Percentiles rank a stretch among this genome's conserved stretches.
phyloP scores from a whole-genome alignment of 2,329 filamentous ascomycete genomes.

The Graphilbum ipis-grandicollis region DNA sequence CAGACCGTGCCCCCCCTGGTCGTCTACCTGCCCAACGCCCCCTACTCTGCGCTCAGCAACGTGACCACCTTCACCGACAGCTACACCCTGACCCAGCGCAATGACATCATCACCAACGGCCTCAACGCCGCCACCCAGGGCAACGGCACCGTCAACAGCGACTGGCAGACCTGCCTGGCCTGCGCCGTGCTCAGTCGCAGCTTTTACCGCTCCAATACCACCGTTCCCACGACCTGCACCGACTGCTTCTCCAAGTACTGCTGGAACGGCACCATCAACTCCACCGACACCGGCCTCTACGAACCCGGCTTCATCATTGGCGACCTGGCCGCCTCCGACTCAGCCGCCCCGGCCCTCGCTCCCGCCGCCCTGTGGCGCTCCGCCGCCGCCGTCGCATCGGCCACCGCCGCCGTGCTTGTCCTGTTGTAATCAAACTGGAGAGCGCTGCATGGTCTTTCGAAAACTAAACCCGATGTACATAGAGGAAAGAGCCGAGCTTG shows the following conservation, averaged over 20 bases:
- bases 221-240: conserved; percentile 53
- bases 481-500: too few species aligned
- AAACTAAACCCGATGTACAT: too few species aligned
- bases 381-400: background rate
- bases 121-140: conserved; percentile 69
- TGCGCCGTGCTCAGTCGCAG: conserved; percentile 73
- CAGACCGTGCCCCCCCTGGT: conserved; percentile 14
- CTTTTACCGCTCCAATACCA: conserved; percentile 50
- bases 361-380: background rate
- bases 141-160: conserved; percentile 54
- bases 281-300: conserved; percentile 11
- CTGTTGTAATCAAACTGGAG: background rate
- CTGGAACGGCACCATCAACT: conserved; percentile 62
- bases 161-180: conserved; percentile 73
- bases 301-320: conserved; percentile 15
- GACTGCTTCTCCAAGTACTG: conserved; percentile 72
- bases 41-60: conserved; percentile 64
- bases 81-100: conserved; percentile 49
- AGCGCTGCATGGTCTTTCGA: too few species aligned
- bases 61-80: conserved; percentile 55
- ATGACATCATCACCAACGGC: conserved; percentile 73
- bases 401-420: background rate
- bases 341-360: background rate
- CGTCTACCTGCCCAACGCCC: conserved; percentile 67
- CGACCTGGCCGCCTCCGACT: conserved; percentile 4